phyloP scores from a whole-genome alignment of 2,329 filamentous ascomycete species.

The Tolypocladium inflatum region DNA sequence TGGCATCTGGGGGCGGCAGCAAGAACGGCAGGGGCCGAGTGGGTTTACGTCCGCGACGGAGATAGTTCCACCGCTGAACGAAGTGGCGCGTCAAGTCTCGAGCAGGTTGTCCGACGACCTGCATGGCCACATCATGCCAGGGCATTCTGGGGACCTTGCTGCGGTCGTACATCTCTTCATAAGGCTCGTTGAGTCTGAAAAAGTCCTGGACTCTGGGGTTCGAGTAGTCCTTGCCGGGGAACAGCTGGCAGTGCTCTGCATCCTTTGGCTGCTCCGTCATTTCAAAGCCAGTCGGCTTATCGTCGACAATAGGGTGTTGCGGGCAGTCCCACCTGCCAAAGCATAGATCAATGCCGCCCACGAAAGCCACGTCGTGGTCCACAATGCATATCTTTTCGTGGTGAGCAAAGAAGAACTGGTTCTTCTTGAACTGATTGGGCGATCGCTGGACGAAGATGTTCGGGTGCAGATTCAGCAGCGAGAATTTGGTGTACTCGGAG shows the following conservation, averaged over 20 bases:
- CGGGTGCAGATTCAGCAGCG: conserved; percentile 84
- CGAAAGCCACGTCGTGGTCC: conserved; percentile 91
- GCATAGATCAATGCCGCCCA: conserved; percentile 91
- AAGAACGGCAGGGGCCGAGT: conserved; percentile 90
- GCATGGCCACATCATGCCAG: conserved; percentile 98
- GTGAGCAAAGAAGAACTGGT: conserved; percentile 98
- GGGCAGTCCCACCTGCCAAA: conserved; percentile 97
- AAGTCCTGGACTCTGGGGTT: conserved; percentile 95
- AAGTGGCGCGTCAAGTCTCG: conserved; percentile 92
- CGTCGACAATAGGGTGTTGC: conserved; percentile 81
- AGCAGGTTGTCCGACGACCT: conserved; percentile 91
- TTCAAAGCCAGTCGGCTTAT: conserved; percentile 93
- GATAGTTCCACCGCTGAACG: conserved; percentile 96
- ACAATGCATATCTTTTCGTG: conserved; percentile 98
- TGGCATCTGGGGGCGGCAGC: conserved; percentile 87
- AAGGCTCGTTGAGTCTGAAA: conserved; percentile 83
- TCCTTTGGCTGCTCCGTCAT: conserved; percentile 66
- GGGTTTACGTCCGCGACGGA: conserved; percentile 84
- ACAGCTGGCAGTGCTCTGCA: conserved; percentile 88
- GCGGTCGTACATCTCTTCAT: conserved; percentile 98
- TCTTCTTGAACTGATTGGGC: conserved; percentile 96
- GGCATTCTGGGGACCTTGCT: conserved; percentile 87
- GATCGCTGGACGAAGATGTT: conserved; percentile 96
- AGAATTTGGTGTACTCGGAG: conserved; percentile 96
- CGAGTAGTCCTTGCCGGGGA: conserved; percentile 97